Percentiles rank a stretch among this genome's conserved stretches.
Conservation (phyloP, 116 monocot species). For the Phalaenopsis hybrid region DNA sequence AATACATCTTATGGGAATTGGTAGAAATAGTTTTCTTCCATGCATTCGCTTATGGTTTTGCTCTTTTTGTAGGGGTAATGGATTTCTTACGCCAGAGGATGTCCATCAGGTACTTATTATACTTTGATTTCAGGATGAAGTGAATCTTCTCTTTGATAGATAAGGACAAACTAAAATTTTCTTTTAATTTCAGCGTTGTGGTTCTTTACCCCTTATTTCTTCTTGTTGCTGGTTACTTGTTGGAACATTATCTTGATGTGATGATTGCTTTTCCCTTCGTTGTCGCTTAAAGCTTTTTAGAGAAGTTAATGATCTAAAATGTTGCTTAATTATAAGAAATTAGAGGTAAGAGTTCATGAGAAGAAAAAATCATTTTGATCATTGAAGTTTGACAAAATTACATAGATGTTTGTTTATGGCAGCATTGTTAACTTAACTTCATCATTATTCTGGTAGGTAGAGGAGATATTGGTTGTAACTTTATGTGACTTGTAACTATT, state of each 20-base stretch:
- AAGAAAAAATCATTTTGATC: background rate
- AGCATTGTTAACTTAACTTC: background rate
- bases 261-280: too few species aligned
- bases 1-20: background rate
- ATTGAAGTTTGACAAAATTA: background rate
- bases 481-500: background rate
- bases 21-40: background rate
- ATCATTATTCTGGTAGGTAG: background rate
- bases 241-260: too few species aligned
- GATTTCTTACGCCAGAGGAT: constrained; percentile 45
- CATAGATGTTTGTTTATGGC: too few species aligned
- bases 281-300: too few species aligned
- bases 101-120: constrained; percentile 31
- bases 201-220: too few species aligned
- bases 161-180: too few species aligned
- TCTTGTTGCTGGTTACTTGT: too few species aligned
- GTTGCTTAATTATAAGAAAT: background rate
- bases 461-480: background rate
- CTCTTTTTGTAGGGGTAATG: constrained; percentile 26
- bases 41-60: background rate
- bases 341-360: background rate
- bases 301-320: background rate
- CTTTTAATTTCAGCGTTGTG: too few species aligned
- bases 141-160: background rate
- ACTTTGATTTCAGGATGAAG: background rate